Conservation (phyloP, 305 asterid genomes). For the Coffea humblotiana region DNA sequence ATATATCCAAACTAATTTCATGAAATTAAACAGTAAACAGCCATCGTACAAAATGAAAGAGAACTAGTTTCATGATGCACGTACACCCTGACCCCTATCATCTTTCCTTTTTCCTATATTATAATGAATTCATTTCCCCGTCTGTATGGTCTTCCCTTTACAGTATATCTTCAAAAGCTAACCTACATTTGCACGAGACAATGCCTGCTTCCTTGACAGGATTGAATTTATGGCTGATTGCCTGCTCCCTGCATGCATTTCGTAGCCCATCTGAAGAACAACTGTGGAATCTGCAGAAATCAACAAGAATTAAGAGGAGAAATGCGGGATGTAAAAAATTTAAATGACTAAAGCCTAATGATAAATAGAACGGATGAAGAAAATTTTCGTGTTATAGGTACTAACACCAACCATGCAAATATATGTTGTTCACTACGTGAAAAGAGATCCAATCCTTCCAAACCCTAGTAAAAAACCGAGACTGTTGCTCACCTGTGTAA, state of each 20-base stretch:
- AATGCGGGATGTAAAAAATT: background rate
- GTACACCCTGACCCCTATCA: conserved; percentile 35
- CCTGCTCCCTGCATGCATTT: conserved; percentile 10
- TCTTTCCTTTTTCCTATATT: conserved; percentile 36
- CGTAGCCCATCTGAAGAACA: conserved; percentile 15
- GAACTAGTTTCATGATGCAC: conserved; percentile 31
- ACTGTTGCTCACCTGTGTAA: conserved; percentile 39
- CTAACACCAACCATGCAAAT: background rate
- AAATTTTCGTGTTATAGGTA: background rate
- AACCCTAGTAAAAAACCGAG: background rate
- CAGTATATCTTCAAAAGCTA: conserved; percentile 63
- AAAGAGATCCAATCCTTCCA: background rate
- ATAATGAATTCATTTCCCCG: conserved; percentile 44
- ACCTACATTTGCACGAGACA: conserved; percentile 39
- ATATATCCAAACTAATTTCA: conserved; percentile 16
- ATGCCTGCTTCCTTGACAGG: conserved; percentile 26
- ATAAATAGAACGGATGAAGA: background rate
- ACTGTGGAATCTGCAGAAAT: conserved; percentile 11
- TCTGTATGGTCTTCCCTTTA: conserved; percentile 47
- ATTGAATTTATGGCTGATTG: conserved; percentile 5
- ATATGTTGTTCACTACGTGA: background rate
- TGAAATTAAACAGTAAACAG: conserved; percentile 27
- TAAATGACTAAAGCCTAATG: background rate
- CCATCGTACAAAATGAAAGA: conserved; percentile 38
- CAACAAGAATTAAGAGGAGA: background rate